A percentile compares a stretch with the other conserved stretches of the same genome.
Conservation (phyloP, 179 eudicot genomes). For the Spergularia azorica region DNA sequence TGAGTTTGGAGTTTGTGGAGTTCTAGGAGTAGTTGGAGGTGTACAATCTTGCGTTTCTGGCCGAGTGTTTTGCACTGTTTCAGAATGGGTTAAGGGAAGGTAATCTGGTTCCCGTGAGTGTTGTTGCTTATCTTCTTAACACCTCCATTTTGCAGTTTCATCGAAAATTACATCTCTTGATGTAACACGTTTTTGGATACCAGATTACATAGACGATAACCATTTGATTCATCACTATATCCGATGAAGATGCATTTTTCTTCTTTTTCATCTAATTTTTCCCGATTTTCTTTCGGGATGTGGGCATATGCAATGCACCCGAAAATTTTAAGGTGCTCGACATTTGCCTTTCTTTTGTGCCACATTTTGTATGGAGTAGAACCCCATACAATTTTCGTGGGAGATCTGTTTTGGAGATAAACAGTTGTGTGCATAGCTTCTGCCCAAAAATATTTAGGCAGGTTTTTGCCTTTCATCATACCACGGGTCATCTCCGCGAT, state of each 20-base stretch:
- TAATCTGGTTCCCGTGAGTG: neutral
- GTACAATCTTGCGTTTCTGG: too few species aligned
- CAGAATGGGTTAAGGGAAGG: neutral
- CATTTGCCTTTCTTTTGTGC: slow-evolving; percentile 16
- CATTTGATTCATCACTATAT: slow-evolving; percentile 28
- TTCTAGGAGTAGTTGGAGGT: too few species aligned
- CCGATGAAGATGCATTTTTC: slow-evolving; percentile 26
- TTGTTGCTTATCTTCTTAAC: neutral
- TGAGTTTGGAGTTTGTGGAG: too few species aligned
- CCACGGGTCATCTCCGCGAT: slow-evolving; percentile 31
- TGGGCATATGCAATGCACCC: slow-evolving; percentile 27
- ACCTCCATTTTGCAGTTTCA: slow-evolving; percentile 23
- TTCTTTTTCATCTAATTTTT: slow-evolving; percentile 29
- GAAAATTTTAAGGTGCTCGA: slow-evolving; percentile 26
- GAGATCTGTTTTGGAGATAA: slow-evolving; percentile 23
- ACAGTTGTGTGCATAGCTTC: slow-evolving; percentile 8
- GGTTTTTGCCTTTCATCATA: slow-evolving; percentile 9
- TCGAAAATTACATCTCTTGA: slow-evolving; percentile 27
- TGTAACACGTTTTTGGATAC: slow-evolving; percentile 3
- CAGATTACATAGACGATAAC: slow-evolving; percentile 14
- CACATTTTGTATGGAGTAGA: slow-evolving; percentile 31
- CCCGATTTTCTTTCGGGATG: slow-evolving; percentile 7
- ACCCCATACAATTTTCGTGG: slow-evolving; percentile 6
- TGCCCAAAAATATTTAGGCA: neutral
- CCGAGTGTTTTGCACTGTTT: neutral